Conservation (phyloP, 768 basidiomycete species). For the Lentinula guzmanii region DNA sequence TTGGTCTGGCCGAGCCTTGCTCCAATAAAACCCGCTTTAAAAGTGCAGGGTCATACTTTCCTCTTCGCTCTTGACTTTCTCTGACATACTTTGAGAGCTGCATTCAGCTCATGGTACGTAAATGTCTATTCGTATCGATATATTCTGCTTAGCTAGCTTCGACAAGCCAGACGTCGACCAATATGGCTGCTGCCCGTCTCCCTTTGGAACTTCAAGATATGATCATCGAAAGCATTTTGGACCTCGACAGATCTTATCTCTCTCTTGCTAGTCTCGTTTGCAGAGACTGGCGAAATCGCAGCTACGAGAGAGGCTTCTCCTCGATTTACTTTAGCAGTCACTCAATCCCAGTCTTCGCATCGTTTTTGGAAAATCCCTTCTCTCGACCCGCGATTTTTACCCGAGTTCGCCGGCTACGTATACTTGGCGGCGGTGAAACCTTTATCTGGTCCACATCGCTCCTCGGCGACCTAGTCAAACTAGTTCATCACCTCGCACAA, state of each 20-base stretch:
- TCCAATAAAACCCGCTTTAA: background rate
- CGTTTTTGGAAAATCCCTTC: conserved; percentile 14
- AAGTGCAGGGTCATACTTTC: background rate
- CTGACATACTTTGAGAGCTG: background rate
- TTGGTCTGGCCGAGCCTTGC: conserved; percentile 8
- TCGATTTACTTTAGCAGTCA: conserved; percentile 10
- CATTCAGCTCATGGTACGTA: background rate
- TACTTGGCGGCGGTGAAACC: background rate
- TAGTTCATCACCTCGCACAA: conserved; percentile 6
- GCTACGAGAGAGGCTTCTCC: conserved; percentile 16
- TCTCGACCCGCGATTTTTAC: conserved; percentile 15
- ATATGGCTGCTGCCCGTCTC: background rate
- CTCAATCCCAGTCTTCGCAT: conserved; percentile 12
- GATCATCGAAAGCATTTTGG: conserved; percentile 16
- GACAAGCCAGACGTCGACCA: background rate
- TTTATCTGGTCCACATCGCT: conserved; percentile 7
- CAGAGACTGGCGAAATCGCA: conserved; percentile 16
- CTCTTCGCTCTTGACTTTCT: background rate
- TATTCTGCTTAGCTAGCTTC: background rate
- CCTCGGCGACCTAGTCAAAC: conserved; percentile 6
- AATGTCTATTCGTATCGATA: background rate
- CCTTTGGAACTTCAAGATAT: conserved; percentile 19
- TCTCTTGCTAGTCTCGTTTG: conserved; percentile 15
- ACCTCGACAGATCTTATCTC: conserved; percentile 10
- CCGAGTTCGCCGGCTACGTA: conserved; percentile 11